Evolutionary conservation across 2,329 filamentous ascomycete species (phyloP).

Genomic region (Aspergillus sp.): DNA sequence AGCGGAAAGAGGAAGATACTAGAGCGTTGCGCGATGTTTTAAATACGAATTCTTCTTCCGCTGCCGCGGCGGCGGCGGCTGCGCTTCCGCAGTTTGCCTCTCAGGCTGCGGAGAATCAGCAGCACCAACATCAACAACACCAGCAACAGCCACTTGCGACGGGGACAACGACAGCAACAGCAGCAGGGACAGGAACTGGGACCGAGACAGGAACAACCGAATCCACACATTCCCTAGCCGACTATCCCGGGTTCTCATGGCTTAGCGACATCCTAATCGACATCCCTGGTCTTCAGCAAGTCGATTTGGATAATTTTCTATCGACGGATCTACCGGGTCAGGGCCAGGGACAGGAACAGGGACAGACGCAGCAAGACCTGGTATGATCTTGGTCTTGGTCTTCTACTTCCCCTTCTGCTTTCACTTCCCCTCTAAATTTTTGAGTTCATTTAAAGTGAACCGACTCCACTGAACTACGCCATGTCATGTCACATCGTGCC

Average conservation of each 20-base stretch:
- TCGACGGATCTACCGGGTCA: slow-evolving; percentile 21
- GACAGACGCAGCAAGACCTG: background rate
- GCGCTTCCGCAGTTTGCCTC: background rate
- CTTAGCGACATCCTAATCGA: slow-evolving; percentile 47
- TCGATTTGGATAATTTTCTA: slow-evolving; percentile 39
- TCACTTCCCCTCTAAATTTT: too few species aligned
- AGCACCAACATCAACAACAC: background rate
- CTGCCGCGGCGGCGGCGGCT: background rate
- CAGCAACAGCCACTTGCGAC: background rate
- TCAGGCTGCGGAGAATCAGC: slow-evolving; percentile 1
- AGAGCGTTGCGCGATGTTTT: slow-evolving; percentile 40
- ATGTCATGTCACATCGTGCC: too few species aligned
- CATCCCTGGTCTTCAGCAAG: slow-evolving; percentile 44
- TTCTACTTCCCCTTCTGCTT: too few species aligned
- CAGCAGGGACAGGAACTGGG: too few species aligned
- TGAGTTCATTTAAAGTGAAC: too few species aligned
- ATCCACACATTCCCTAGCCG: slow-evolving; percentile 23
- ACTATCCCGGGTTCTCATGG: slow-evolving; percentile 41
- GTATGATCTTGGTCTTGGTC: background rate
- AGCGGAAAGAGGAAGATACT: slow-evolving; percentile 48
- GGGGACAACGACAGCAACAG: background rate
- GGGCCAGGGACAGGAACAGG: slow-evolving; percentile 27
- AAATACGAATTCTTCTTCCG: slow-evolving; percentile 33
- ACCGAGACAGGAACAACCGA: background rate
- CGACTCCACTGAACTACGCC: too few species aligned